Conservation (phyloP, 208 protist genomes). For the Leishmania gerbilli region DNA sequence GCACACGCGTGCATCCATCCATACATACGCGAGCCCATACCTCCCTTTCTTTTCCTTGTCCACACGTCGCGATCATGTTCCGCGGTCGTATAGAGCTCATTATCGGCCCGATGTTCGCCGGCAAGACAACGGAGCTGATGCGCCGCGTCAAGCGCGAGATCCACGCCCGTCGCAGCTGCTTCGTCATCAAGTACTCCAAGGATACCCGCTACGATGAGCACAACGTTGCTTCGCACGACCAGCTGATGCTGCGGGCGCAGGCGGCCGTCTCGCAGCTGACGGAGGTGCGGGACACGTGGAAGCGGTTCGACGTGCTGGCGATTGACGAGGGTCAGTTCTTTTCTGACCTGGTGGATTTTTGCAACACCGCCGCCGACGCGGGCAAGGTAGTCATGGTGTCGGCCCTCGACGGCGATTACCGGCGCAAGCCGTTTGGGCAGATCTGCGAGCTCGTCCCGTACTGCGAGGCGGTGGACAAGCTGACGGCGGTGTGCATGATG, state of each 20-base stretch:
- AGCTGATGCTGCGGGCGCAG: slow-evolving; percentile 59
- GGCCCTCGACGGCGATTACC: slow-evolving; percentile 94
- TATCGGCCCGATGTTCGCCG: slow-evolving; percentile 96
- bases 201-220: slow-evolving; percentile 88
- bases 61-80: slow-evolving; percentile 10
- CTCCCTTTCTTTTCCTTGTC: background rate
- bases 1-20: background rate
- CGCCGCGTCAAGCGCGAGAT: slow-evolving; percentile 86
- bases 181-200: slow-evolving; percentile 93
- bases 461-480: slow-evolving; percentile 90
- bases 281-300: slow-evolving; percentile 59
- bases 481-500: slow-evolving; percentile 92
- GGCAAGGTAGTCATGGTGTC: slow-evolving; percentile 95
- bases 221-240: slow-evolving; percentile 86
- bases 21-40: background rate
- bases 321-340: slow-evolving; percentile 96
- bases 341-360: slow-evolving; percentile 91
- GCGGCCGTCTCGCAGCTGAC: slow-evolving; percentile 58
- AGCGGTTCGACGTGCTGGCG: slow-evolving; percentile 89
- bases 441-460: slow-evolving; percentile 89
- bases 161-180: slow-evolving; percentile 71
- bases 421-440: slow-evolving; percentile 84
- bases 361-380: slow-evolving; percentile 71
- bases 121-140: slow-evolving; percentile 96
- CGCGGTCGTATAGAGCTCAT: slow-evolving; percentile 85